A percentile compares a stretch with the other conserved stretches of the same genome.
These are phyloP conservation scores for Protostelium mycophagum DNA, from an alignment of 78 protist genomes.

Conservation along the genomic window DNA sequence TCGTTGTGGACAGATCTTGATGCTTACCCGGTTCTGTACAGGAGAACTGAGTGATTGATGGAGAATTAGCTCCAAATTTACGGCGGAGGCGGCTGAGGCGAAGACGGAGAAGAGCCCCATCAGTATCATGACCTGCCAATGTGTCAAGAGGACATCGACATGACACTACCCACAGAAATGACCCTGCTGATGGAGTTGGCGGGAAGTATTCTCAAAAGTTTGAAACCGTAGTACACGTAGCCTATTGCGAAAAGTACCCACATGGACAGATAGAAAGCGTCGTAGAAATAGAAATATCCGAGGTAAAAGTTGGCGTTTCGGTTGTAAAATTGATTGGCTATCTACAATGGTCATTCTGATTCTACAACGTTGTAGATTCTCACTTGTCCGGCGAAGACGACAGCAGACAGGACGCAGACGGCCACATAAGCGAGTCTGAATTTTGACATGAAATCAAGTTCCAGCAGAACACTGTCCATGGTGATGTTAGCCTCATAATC, in stretches of 20 bases:
- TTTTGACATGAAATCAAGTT: not conserved
- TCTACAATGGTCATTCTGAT: not conserved
- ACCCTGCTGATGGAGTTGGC: not conserved
- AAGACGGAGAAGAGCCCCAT: not conserved
- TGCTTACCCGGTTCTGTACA: too few species aligned
- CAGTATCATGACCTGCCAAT: too few species aligned
- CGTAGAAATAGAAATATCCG: not conserved
- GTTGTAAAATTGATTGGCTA: not conserved
- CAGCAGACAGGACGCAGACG: not conserved
- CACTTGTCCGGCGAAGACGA: not conserved
- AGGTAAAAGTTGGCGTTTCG: not conserved
- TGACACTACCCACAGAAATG: not conserved
- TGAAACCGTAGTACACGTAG: not conserved
- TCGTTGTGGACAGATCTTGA: too few species aligned
- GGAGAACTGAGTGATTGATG: too few species aligned
- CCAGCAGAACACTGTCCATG: not conserved
- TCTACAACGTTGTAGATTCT: not conserved
- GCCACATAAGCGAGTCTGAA: not conserved
- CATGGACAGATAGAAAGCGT: not conserved
- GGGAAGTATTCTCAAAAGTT: not conserved
- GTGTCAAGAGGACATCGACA: too few species aligned
- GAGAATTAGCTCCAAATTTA: too few species aligned
- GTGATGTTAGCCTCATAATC: not conserved
- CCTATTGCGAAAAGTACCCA: not conserved
- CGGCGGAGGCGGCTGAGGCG: not conserved